Conservation (phyloP, 768 basidiomycete species). For the Agaricus sinodeliciosus region DNA sequence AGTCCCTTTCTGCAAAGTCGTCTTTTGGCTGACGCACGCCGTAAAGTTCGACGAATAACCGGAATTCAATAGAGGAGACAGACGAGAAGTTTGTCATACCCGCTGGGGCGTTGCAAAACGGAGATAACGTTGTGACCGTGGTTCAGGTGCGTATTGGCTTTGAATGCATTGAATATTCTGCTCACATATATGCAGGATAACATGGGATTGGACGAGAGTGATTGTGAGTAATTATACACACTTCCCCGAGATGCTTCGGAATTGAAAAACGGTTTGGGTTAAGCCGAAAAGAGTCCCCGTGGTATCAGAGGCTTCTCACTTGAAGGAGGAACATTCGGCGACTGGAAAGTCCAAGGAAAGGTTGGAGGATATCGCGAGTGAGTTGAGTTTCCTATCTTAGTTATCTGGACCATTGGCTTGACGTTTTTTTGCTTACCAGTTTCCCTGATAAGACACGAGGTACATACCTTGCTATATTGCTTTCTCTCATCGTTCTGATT, state of each 20-base stretch:
- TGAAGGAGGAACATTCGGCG: slow-evolving; percentile 49
- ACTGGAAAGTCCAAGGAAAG: slow-evolving; percentile 74
- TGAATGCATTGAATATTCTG: not conserved
- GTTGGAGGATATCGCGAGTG: slow-evolving; percentile 64
- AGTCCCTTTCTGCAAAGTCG: not conserved
- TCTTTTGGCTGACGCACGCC: not conserved
- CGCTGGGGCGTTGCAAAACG: slow-evolving; percentile 34
- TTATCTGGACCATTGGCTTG: not conserved
- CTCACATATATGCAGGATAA: slow-evolving; percentile 46
- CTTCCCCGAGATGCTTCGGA: too few species aligned
- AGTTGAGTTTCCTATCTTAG: slow-evolving; percentile 24
- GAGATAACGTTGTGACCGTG: slow-evolving; percentile 73
- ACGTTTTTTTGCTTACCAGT: slow-evolving; percentile 27
- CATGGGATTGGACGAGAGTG: slow-evolving; percentile 58
- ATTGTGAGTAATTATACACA: too few species aligned
- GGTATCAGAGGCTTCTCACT: slow-evolving; percentile 74
- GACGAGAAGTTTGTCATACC: slow-evolving; percentile 66
- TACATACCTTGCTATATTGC: slow-evolving; percentile 2
- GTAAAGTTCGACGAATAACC: slow-evolving; percentile 60
- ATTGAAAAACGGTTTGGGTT: too few species aligned
- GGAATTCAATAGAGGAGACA: slow-evolving; percentile 53
- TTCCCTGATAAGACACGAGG: slow-evolving; percentile 65
- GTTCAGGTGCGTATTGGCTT: slow-evolving; percentile 45
- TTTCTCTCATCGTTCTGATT: too few species aligned
- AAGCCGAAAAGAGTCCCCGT: slow-evolving; percentile 62